Conservation (phyloP, 768 basidiomycete genomes). For the Pseudohyphozyma bogoriensis region DNA sequence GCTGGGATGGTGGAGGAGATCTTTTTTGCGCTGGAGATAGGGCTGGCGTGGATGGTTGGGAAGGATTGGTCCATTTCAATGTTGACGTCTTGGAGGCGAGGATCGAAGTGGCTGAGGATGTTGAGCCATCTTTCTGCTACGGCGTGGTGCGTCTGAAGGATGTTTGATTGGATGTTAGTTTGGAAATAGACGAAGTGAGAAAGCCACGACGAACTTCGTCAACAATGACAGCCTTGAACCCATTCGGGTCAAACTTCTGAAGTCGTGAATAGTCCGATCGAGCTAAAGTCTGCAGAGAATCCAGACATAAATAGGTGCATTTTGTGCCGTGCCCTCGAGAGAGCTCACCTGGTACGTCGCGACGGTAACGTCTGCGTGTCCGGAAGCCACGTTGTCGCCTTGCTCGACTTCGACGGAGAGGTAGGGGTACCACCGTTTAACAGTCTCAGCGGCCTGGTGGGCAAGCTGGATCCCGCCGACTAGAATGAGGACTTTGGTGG, state of each 20-base stretch:
- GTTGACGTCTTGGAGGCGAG: slow-evolving; percentile 34
- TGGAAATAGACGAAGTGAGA: slow-evolving; percentile 53
- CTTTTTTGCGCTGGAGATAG: too few relatives aligned
- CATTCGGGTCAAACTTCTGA: slow-evolving; percentile 10
- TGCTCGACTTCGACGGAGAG: slow-evolving; percentile 89
- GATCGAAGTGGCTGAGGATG: slow-evolving; percentile 72
- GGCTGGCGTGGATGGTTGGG: too few relatives aligned
- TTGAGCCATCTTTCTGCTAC: slow-evolving; percentile 72
- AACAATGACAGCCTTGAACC: slow-evolving; percentile 26
- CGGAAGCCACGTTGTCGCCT: slow-evolving; percentile 66
- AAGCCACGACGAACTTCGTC: slow-evolving; percentile 35
- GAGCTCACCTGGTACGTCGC: slow-evolving; percentile 56
- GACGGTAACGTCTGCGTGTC: slow-evolving; percentile 78
- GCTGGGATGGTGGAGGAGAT: too few relatives aligned
- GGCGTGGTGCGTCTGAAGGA: slow-evolving; percentile 76
- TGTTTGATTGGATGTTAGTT: slow-evolving; percentile 35
- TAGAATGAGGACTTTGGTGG: slow-evolving; percentile 54
- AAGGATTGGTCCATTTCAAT: too few relatives aligned
- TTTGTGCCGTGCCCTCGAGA: accelerated
- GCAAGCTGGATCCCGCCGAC: slow-evolving; percentile 87
- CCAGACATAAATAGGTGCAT: neutral
- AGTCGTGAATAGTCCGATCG: neutral
- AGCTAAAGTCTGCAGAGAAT: neutral
- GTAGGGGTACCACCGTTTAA: slow-evolving; percentile 53
- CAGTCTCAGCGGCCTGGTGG: slow-evolving; percentile 68